Evolutionary conservation across 2,329 filamentous ascomycete species (phyloP).

Genomic region (Beauveria brongniartii): DNA sequence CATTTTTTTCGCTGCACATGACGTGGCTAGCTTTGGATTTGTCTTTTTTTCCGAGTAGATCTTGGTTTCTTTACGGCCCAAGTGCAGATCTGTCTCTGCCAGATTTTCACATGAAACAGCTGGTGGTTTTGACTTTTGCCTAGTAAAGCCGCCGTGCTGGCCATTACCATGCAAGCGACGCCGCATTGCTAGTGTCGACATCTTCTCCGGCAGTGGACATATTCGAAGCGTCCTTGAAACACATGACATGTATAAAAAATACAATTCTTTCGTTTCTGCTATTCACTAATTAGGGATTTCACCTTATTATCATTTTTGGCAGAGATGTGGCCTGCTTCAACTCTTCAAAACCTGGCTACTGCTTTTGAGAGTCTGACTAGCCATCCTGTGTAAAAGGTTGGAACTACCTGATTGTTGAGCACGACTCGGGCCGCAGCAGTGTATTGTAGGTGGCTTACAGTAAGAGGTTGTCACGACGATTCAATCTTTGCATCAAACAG

Average conservation of each 20-base stretch:
- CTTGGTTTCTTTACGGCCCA: too few species aligned
- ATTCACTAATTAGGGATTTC: too few species aligned
- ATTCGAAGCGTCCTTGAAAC: neutral
- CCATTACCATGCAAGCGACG: neutral
- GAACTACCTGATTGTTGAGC: too few species aligned
- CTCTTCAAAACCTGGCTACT: too few species aligned
- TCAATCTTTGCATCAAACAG: too few species aligned
- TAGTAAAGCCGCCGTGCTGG: neutral
- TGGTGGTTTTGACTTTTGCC: neutral
- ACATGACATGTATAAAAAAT: too few species aligned
- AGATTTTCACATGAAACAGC: neutral
- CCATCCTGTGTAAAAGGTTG: too few species aligned
- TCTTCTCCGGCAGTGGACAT: neutral
- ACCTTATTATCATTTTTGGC: rapidly evolving
- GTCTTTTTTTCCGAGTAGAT: too few species aligned
- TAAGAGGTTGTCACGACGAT: neutral
- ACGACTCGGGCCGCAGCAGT: neutral
- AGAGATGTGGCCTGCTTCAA: neutral
- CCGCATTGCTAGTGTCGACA: neutral
- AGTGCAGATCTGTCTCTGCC: too few species aligned
- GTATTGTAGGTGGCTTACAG: neutral
- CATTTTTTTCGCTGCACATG: too few species aligned
- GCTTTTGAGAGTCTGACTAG: neutral
- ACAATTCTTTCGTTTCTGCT: too few species aligned
- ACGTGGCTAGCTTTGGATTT: too few species aligned